Base-by-base conservation (phyloP, 1,284 basidiomycete genomes). In the Ustilago loliicola region DNA sequence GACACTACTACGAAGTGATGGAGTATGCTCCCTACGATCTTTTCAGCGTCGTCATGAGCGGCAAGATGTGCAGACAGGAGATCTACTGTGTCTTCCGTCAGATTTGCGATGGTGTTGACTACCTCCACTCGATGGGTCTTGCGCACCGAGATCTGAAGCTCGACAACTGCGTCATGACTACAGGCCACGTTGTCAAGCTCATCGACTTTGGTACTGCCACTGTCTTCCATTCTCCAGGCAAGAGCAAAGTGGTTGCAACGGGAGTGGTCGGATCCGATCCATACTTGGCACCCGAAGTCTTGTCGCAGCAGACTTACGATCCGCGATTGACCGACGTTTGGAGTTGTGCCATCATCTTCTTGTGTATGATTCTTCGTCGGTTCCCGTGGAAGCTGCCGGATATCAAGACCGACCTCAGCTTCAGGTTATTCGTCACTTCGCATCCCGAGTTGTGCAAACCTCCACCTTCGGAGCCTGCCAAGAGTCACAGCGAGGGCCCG, bases 371-470 rank as follows among this genome's bases (percentile, higher is more conserved):
- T 72, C 90, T 99, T 52, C 90, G 96, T 58, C 91, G 97, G 57
- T 99, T 99, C 89, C 97, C 97, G 2, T 99, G 97, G 97, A 98
- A 96, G 88, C 93, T 98, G 68, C 96, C 96, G 25, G 96, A 99
- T 87, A 90, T 92, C 83, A 97, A 97, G 90, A 91, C 91, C 34
- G 97, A 99, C 85, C 91, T 93, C 61, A 93, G 92, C 85, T 99
- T 94, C 89, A 90, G 92, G 72, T 91, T 94, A 9, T 99, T 97
- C 85, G 92, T 98, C 79, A 90, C 92, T 79, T 93, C 95, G 29
- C 95, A 97, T 85, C 95, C 95, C 10, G 94, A 97, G 85, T 88
- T 96, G 54, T 91, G 91, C 72, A 70, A 75, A 55, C 54, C 69
- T 9, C 65, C 70, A 32, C 50, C 61, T 15, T 48, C 73, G n/a